phyloP scores from a whole-genome alignment of 2,329 filamentous ascomycete species.

The Alternaria metachromatica region DNA sequence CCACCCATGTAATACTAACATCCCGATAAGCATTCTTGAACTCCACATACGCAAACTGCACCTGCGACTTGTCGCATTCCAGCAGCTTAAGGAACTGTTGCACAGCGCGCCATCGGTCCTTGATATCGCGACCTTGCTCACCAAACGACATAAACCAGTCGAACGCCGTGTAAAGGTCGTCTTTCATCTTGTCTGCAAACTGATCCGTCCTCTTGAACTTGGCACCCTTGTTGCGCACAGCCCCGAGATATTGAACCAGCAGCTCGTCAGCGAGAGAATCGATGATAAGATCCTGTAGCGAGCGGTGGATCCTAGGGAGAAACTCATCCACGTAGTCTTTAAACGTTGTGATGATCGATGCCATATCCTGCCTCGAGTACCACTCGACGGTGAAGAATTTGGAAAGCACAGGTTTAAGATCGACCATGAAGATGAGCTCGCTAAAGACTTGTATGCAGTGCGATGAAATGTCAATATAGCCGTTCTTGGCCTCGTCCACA shows the following conservation, averaged over 20 bases:
- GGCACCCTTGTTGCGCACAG: constrained; percentile 86
- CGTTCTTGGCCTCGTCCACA: constrained; percentile 78
- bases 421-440: constrained; percentile 84
- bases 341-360: constrained; percentile 92
- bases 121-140: constrained; percentile 68
- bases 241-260: constrained; percentile 80
- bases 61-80: constrained; percentile 72
- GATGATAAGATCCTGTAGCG: constrained; percentile 86
- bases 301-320: constrained; percentile 80
- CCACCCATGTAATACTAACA: constrained; percentile 92
- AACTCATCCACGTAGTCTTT: constrained; percentile 95
- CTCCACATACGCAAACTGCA: constrained; percentile 78
- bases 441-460: constrained; percentile 91
- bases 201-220: constrained; percentile 88
- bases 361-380: constrained; percentile 88
- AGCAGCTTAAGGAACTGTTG: constrained; percentile 82
- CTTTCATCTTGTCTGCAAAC: constrained; percentile 90
- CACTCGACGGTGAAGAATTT: constrained; percentile 91
- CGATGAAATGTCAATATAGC: constrained; percentile 93
- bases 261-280: constrained; percentile 94
- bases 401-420: constrained; percentile 82
- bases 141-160: constrained; percentile 75
- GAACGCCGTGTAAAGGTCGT: constrained; percentile 89
- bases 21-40: constrained; percentile 94
- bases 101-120: constrained; percentile 90